Evolutionary conservation across 106 monocot genomes (phyloP).

Genomic region (Vanilla planifolia): DNA sequence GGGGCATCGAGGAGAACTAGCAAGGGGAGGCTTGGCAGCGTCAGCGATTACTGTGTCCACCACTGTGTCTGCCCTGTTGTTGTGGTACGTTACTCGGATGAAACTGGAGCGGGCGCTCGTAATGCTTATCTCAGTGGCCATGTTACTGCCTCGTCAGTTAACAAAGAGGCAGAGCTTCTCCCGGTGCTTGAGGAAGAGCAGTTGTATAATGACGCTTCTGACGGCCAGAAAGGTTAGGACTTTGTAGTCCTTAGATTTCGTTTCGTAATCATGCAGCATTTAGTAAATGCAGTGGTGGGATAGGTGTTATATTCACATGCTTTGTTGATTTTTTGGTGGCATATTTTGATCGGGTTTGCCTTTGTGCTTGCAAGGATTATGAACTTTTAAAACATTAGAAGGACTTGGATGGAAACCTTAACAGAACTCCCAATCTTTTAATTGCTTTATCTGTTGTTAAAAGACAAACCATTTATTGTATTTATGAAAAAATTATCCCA

Average conservation of each 20-base stretch:
- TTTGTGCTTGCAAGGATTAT: too few relatives aligned
- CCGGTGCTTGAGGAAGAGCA: slow-evolving; percentile 48
- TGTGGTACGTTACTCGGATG: slow-evolving; percentile 44
- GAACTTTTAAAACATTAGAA: too few relatives aligned
- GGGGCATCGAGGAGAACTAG: slow-evolving; percentile 30
- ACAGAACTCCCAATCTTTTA: too few relatives aligned
- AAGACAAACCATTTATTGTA: too few relatives aligned
- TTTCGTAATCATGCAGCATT: background rate
- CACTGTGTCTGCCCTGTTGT: slow-evolving; percentile 59
- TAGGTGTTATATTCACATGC: background rate
- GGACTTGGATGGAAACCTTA: too few relatives aligned
- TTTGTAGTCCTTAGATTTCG: slow-evolving; percentile 2
- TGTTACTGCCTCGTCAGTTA: background rate
- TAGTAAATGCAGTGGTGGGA: background rate
- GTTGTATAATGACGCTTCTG: slow-evolving; percentile 36
- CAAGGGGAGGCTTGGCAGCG: slow-evolving; percentile 47
- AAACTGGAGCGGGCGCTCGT: slow-evolving; percentile 10
- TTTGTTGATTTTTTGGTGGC: background rate
- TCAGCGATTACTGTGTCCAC: slow-evolving; percentile 62
- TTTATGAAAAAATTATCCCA: too few relatives aligned
- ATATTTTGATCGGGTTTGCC: background rate
- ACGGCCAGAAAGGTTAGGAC: slow-evolving; percentile 47
- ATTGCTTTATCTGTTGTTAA: too few relatives aligned
- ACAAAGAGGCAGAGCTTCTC: slow-evolving; percentile 23
- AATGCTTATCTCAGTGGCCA: background rate